Percentiles rank a stretch among this genome's conserved stretches.
phyloP scores from a whole-genome alignment of 2,329 filamentous ascomycete genomes.

The Claviceps paspali region DNA sequence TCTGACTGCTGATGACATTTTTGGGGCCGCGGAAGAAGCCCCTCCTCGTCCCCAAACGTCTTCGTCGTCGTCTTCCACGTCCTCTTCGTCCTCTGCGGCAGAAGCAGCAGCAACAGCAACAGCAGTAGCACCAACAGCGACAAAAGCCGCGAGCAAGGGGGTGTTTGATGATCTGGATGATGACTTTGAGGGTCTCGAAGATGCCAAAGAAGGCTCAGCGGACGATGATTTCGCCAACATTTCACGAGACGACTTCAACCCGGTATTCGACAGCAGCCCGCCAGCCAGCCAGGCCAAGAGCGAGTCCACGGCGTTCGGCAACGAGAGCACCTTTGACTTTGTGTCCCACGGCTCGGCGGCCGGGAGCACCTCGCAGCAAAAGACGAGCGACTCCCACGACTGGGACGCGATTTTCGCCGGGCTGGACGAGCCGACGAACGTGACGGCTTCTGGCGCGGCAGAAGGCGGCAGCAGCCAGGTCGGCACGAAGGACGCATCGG shows the following conservation, averaged over 20 bases:
- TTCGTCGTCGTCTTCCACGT: neutral
- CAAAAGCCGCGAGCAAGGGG: conserved; percentile 25
- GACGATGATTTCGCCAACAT: conserved; percentile 71
- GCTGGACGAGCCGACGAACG: conserved; percentile 41
- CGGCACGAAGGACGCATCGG: conserved; percentile 3
- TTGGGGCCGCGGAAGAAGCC: conserved; percentile 17
- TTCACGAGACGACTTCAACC: conserved; percentile 65
- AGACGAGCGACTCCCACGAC: conserved; percentile 48
- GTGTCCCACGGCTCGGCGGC: conserved; percentile 24
- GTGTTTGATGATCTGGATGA: conserved; percentile 64
- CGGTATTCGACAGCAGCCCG: conserved; percentile 61
- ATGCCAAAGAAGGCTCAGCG: conserved; percentile 65
- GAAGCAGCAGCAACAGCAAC: neutral
- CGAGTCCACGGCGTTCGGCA: conserved; percentile 35
- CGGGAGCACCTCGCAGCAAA: conserved; percentile 22
- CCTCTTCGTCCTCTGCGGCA: neutral
- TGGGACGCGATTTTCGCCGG: conserved; percentile 93
- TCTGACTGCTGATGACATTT: conserved; percentile 25
- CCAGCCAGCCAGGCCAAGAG: conserved; percentile 38
- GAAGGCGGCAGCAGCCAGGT: conserved; percentile 2
- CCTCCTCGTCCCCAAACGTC: neutral
- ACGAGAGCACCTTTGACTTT: conserved; percentile 45
- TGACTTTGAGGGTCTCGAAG: conserved; percentile 69
- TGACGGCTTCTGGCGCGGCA: conserved; percentile 10
- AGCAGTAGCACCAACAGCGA: conserved; percentile 6